These are phyloP conservation scores for Erysiphe pisi DNA, from an alignment of 2,329 filamentous ascomycete species.

Conservation along the genomic window DNA sequence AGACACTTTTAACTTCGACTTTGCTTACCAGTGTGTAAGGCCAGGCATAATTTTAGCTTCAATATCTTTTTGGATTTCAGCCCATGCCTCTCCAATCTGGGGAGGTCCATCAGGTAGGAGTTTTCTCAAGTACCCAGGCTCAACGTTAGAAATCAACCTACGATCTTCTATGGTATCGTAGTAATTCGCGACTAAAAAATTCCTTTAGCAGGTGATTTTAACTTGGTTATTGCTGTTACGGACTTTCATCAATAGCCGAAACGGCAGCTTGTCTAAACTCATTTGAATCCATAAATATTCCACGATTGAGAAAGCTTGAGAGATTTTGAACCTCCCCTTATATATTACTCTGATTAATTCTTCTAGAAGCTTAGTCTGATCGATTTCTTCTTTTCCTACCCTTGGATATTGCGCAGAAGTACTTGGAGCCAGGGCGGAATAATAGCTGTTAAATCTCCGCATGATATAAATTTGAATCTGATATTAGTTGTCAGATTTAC, in stretches of 20 bases:
- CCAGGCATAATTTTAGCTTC: conserved; percentile 80
- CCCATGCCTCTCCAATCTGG: conserved; percentile 60
- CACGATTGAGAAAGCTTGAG: neutral
- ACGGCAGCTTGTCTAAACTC: conserved; percentile 70
- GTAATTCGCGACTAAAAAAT: conserved; percentile 60
- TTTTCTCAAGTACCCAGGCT: conserved; percentile 74
- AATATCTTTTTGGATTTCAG: conserved; percentile 70
- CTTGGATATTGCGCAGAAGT: too few species aligned
- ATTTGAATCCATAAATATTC: conserved; percentile 56
- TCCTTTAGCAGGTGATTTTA: conserved; percentile 29
- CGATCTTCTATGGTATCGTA: conserved; percentile 62
- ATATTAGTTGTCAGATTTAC: too few species aligned
- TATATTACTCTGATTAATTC: too few species aligned
- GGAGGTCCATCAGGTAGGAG: conserved; percentile 61
- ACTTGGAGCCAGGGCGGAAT: too few species aligned
- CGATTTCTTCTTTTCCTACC: too few species aligned
- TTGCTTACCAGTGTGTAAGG: conserved; percentile 68
- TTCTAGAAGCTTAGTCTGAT: too few species aligned
- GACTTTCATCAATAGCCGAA: conserved; percentile 72
- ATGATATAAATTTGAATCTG: too few species aligned
- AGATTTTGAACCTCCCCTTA: too few species aligned
- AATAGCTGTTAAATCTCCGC: too few species aligned
- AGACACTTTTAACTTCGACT: too few species aligned
- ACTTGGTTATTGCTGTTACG: conserved; percentile 35
- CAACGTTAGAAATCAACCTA: conserved; percentile 63